Base-by-base conservation (phyloP, 2,329 filamentous ascomycete genomes). In the Paraphaeosphaeria minitans region DNA sequence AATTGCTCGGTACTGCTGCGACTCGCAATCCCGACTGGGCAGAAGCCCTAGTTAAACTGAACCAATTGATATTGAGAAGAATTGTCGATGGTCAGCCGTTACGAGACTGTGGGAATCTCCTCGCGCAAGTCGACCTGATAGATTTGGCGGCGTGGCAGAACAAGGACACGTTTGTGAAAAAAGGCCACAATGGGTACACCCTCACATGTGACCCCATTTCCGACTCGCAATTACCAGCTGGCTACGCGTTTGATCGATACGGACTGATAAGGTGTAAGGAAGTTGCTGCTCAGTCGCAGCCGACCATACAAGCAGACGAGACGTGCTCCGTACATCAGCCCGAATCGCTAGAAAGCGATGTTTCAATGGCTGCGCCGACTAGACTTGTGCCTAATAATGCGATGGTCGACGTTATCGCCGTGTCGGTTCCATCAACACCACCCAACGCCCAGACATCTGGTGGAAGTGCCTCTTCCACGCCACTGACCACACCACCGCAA, bases 1-100 rank as follows among this genome's bases (percentile, higher is more conserved):
- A 65, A 45, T 16, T 60, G 19, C 59, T 66, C 7, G 59, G 55
- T 24, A 56, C 53, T 42, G 56, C 60, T 50, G 59, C 50, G 52
- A 45, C 56, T 39, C 48, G 31, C n/a, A 63, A 53, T 48, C 57
- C 63, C 24, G 27, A 50, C 42, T 67, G 53, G 63, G 43, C 55
- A 22, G 53, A 64, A 37, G 61, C 63, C 24, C 10, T 2, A n/a
- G 47, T 64, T 10, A 65, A 65, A 51, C 47, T 65, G 8, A 65
- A 67, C 46, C 55, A 63, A 35, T 54, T 63, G 12, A 45, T 67
- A 3, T 39, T 63, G 21, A 59, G 56, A 52, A 59, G 59, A 16
- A 61, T 65, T 33, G n/a, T 16, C n/a, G 43, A 58, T 43, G 51
- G 56, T 19, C 53, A 45, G 33, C 56, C 43, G 50, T 39, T 56